Conservation (phyloP, 2,329 filamentous ascomycete genomes). For the Ophiostoma tasmaniense region DNA sequence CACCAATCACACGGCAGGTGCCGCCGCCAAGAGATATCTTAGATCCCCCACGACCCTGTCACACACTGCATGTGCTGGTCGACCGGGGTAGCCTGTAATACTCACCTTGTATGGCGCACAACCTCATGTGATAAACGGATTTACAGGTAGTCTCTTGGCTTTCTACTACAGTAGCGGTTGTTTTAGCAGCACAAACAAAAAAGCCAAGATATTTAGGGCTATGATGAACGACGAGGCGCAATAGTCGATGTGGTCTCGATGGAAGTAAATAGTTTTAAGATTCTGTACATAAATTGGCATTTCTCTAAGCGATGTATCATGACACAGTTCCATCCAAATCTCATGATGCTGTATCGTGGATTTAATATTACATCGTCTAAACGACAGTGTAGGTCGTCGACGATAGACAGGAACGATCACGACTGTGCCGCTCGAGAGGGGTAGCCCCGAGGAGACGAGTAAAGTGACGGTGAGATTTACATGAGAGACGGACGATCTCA, state of each 20-base stretch:
- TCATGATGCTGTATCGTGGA: not conserved
- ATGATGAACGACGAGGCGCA: not conserved
- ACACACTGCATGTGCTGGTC: not conserved
- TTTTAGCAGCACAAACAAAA: not conserved
- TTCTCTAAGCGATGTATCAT: conserved; percentile 1
- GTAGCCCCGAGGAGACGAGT: not conserved
- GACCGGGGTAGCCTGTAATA: not conserved
- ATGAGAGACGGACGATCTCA: not conserved
- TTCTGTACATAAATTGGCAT: not conserved
- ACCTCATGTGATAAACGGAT: not conserved
- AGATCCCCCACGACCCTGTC: not conserved
- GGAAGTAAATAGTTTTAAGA: not conserved
- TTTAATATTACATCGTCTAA: not conserved
- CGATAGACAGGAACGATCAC: not conserved
- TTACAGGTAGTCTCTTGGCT: not conserved
- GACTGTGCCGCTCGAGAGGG: not conserved
- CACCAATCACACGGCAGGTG: not conserved
- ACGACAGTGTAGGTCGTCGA: not conserved
- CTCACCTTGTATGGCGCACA: not conserved
- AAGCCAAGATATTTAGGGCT: not conserved
- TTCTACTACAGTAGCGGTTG: not conserved
- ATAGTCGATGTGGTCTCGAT: not conserved
- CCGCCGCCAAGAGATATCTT: not conserved
- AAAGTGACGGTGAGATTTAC: not conserved
- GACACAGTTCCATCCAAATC: not conserved